Evolutionary conservation across 106 monocot species (phyloP).

Genomic region (Acanthochlamys bracteata): DNA sequence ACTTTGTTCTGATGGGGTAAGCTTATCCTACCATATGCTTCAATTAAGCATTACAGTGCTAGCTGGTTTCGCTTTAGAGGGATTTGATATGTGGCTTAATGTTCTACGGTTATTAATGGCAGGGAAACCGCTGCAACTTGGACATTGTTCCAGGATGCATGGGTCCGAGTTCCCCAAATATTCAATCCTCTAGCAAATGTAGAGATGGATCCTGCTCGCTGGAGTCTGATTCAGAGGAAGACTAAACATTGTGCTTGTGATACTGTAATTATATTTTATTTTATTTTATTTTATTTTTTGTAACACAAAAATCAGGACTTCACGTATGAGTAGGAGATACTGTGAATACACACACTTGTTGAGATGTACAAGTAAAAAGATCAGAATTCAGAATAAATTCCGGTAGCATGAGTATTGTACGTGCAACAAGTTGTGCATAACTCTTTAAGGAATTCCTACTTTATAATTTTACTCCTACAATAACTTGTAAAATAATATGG

Average conservation of each 20-base stretch:
- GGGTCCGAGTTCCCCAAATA: slow-evolving; percentile 60
- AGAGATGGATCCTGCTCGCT: slow-evolving; percentile 82
- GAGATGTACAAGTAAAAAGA: too few relatives aligned
- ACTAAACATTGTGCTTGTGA: background rate
- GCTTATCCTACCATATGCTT: background rate
- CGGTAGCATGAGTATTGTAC: too few relatives aligned
- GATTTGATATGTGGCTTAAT: background rate
- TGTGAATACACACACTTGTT: too few relatives aligned
- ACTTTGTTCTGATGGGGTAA: slow-evolving; percentile 53
- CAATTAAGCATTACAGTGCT: background rate
- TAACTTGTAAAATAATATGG: too few relatives aligned
- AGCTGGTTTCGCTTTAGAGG: background rate
- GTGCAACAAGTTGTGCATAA: too few relatives aligned
- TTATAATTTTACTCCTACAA: too few relatives aligned
- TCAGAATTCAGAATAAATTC: too few relatives aligned
- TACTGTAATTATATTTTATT: too few relatives aligned
- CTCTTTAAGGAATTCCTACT: too few relatives aligned
- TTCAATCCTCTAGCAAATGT: slow-evolving; percentile 75
- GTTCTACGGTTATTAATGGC: background rate
- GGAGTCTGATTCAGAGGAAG: slow-evolving; percentile 30
- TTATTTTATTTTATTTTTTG: too few relatives aligned
- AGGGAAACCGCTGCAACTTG: slow-evolving; percentile 82
- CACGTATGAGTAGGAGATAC: too few relatives aligned
- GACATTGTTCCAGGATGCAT: slow-evolving; percentile 70
- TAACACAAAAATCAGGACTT: too few relatives aligned